Conservation (phyloP, 2,329 filamentous ascomycete genomes). For the Cadophora malorum region DNA sequence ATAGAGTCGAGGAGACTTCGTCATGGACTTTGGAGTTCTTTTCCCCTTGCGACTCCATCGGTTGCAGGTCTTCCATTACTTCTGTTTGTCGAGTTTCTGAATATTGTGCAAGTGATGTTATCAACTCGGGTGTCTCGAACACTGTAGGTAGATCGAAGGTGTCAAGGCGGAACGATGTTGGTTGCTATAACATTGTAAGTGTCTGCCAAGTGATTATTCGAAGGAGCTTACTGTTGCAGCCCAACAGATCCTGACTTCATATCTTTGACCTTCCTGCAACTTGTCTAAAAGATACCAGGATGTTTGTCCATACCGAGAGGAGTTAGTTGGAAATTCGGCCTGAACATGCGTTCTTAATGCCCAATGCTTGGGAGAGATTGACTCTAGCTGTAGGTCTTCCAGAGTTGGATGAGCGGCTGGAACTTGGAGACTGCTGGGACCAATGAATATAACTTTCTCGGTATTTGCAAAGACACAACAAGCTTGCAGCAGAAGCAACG, state of each 20-base stretch:
- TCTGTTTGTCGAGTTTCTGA: conserved; percentile 56
- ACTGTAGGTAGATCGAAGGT: conserved; percentile 67
- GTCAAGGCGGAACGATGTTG: conserved; percentile 77
- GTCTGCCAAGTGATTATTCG: conserved; percentile 1
- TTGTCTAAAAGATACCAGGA: conserved; percentile 82
- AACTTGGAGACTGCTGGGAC: conserved; percentile 63
- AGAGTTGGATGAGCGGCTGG: conserved; percentile 62
- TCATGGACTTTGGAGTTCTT: conserved; percentile 25
- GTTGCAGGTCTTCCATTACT: conserved; percentile 30
- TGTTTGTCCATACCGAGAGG: conserved; percentile 60
- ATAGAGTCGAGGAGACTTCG: conserved; percentile 38
- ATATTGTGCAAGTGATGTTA: conserved; percentile 69
- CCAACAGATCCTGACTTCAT: conserved; percentile 95
- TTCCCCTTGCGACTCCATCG: conserved; percentile 21
- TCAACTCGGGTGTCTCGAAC: conserved; percentile 66
- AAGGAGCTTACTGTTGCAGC: conserved; percentile 78
- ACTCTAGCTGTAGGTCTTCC: conserved; percentile 65
- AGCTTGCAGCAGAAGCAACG: conserved; percentile 34
- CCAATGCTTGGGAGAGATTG: conserved; percentile 63
- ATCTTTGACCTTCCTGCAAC: conserved; percentile 74
- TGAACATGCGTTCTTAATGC: conserved; percentile 68
- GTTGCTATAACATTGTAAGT: conserved; percentile 67
- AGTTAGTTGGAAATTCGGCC: conserved; percentile 68
- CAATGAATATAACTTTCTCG: conserved; percentile 90
- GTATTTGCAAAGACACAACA: conserved; percentile 68